Percentiles rank a stretch among this genome's conserved stretches.
Conservation (phyloP, 768 basidiomycete genomes). For the Mycena galericulata region DNA sequence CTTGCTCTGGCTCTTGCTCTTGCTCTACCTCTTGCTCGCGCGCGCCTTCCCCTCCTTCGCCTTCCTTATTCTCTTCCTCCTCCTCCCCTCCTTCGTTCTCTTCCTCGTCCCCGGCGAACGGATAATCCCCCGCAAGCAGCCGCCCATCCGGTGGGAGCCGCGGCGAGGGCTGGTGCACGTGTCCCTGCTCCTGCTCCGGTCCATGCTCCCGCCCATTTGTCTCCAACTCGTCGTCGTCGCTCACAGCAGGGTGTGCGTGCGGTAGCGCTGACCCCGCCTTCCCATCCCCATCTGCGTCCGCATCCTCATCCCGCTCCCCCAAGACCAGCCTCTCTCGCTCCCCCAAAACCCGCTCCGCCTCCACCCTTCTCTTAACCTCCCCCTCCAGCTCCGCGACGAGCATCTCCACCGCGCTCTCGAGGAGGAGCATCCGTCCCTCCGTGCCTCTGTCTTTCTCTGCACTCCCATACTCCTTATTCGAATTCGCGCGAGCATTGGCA, state of each 20-base stretch:
- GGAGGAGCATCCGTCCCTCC: constrained; percentile 63
- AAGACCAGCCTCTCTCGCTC: neutral
- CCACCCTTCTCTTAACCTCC: constrained; percentile 11
- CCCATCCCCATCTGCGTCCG: neutral
- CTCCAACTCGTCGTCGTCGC: too few species aligned
- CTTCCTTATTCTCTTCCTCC: neutral
- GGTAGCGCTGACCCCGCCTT: too few species aligned
- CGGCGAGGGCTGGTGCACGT: neutral
- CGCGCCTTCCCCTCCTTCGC: neutral
- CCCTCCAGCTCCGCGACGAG: constrained; percentile 69
- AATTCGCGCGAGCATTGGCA: too few species aligned
- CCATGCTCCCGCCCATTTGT: neutral
- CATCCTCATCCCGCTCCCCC: neutral
- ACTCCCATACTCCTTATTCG: too few species aligned
- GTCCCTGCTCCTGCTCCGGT: neutral
- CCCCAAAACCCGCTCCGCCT: neutral
- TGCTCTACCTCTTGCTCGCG: neutral
- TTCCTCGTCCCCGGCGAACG: neutral
- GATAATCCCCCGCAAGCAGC: neutral
- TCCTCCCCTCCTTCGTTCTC: neutral
- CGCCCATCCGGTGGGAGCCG: neutral
- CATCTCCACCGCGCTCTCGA: constrained; percentile 60
- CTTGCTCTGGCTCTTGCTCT: neutral
- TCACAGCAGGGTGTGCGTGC: too few species aligned
- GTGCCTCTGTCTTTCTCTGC: constrained; percentile 54